These are phyloP conservation scores for Croton laevigatus DNA, from an alignment of 441 rosid genomes.

Conservation along the genomic window DNA sequence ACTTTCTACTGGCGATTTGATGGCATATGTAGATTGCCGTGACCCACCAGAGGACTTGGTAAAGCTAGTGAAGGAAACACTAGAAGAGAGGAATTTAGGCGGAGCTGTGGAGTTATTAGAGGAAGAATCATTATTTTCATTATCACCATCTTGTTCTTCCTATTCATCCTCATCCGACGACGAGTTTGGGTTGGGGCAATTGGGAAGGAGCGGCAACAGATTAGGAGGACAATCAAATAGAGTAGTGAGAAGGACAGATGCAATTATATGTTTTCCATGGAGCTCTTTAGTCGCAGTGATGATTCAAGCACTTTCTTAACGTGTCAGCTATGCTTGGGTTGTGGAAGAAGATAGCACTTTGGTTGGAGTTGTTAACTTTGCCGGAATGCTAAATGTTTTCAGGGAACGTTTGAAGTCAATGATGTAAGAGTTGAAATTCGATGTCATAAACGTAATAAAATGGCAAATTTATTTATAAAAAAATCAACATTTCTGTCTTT, in stretches of 20 bases:
- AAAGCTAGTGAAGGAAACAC: constrained; percentile 42
- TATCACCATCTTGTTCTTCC: constrained; percentile 30
- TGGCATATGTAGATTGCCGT: constrained; percentile 56
- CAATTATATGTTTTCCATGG: constrained; percentile 52
- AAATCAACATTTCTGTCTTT: neutral
- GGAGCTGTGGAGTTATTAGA: constrained; percentile 41
- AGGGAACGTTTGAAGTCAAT: constrained; percentile 38
- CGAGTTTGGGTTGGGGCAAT: constrained; percentile 28
- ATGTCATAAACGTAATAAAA: neutral
- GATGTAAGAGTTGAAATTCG: constrained; percentile 12
- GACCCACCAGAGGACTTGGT: constrained; percentile 50
- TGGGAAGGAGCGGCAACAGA: constrained; percentile 32
- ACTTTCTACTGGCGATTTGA: constrained; percentile 53
- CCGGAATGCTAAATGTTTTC: constrained; percentile 53
- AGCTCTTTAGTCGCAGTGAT: constrained; percentile 69
- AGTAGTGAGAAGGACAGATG: constrained; percentile 40
- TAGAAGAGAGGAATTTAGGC: constrained; percentile 42
- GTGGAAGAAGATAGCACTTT: constrained; percentile 49
- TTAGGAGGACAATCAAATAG: constrained; percentile 32
- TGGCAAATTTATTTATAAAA: neutral
- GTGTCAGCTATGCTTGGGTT: constrained; percentile 62
- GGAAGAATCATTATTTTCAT: constrained; percentile 35
- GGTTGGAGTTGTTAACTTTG: constrained; percentile 53
- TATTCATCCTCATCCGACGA: constrained; percentile 48
- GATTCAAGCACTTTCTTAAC: constrained; percentile 66